phyloP scores from a whole-genome alignment of 2,329 filamentous ascomycete genomes.

The Trichoderma sp. region DNA sequence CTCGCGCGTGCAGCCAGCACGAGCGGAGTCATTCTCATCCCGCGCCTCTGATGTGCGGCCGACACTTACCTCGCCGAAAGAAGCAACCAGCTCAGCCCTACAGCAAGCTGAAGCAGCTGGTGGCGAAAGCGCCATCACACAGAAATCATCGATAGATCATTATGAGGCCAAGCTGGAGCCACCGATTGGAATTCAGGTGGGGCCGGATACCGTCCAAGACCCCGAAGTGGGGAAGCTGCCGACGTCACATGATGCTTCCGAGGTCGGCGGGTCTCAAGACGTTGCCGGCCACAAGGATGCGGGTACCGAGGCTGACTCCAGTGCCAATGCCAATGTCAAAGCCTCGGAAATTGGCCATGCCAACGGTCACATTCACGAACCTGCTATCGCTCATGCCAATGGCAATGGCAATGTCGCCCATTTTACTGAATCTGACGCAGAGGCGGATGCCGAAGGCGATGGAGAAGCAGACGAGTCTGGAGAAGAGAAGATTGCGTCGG shows the following conservation, averaged over 20 bases:
- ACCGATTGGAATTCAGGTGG: conserved; percentile 32
- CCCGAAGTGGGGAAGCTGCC: conserved; percentile 42
- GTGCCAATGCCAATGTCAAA: conserved; percentile 22
- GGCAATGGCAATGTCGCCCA: conserved; percentile 7
- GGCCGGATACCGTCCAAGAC: conserved; percentile 34
- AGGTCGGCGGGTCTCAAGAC: conserved; percentile 42
- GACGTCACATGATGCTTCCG: conserved; percentile 46
- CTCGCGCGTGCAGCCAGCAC: background rate
- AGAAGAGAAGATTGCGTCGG: conserved; percentile 85
- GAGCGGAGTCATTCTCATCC: conserved; percentile 16
- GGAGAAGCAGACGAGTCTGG: conserved; percentile 63
- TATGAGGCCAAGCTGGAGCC: conserved; percentile 32
- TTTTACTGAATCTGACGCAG: conserved; percentile 5
- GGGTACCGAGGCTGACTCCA: conserved; percentile 31
- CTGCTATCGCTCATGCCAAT: conserved; percentile 36
- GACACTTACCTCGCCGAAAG: background rate
- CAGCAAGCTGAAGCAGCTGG: conserved; percentile 19
- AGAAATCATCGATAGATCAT: conserved; percentile 32
- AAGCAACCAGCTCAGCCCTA: conserved; percentile 4
- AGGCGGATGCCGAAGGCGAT: conserved; percentile 40
- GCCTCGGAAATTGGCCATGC: conserved; percentile 17
- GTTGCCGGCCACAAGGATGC: conserved; percentile 30
- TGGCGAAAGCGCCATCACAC: conserved; percentile 7
- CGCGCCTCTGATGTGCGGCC: background rate
- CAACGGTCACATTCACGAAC: conserved; percentile 54